Percentiles rank a stretch among this genome's conserved stretches.
Conservation (phyloP, 2,329 filamentous ascomycete species). For the Calonectria pteridis region DNA sequence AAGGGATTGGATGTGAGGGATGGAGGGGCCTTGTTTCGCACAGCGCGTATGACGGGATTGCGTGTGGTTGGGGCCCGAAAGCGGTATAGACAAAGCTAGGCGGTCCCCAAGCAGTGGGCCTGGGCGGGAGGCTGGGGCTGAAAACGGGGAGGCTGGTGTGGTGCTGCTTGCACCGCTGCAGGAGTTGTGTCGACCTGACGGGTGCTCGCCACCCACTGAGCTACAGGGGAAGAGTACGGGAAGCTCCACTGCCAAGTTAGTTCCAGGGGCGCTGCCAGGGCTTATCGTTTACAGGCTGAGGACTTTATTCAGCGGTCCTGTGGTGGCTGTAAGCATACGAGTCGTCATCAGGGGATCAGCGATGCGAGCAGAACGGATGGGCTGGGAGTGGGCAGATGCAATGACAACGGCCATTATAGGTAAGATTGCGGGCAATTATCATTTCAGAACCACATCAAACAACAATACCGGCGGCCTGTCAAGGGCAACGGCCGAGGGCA, state of each 20-base stretch:
- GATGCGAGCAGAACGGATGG: background rate
- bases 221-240: constrained; percentile 4
- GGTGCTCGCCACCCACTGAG: constrained; percentile 6
- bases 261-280: constrained; percentile 27
- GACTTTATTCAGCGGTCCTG: constrained; percentile 12
- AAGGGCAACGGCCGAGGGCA: background rate
- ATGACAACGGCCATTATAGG: background rate
- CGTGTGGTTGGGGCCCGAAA: constrained; percentile 48
- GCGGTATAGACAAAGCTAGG: constrained; percentile 33
- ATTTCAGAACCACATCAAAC: constrained; percentile 1
- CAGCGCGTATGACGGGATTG: constrained; percentile 39
- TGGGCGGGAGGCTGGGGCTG: constrained; percentile 44
- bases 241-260: constrained; percentile 9
- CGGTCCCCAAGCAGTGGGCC: constrained; percentile 33
- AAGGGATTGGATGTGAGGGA: constrained; percentile 31
- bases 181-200: constrained; percentile 36
- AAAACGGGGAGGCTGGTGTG: constrained; percentile 51
- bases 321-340: constrained; percentile 16
- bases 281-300: background rate
- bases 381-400: background rate
- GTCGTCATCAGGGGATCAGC: constrained; percentile 14
- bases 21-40: constrained; percentile 31
- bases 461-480: background rate
- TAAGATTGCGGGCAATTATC: background rate
- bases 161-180: constrained; percentile 40